These are phyloP conservation scores for Botrytis hyacinthi DNA, from an alignment of 2,329 filamentous ascomycete species.

Conservation along the genomic window DNA sequence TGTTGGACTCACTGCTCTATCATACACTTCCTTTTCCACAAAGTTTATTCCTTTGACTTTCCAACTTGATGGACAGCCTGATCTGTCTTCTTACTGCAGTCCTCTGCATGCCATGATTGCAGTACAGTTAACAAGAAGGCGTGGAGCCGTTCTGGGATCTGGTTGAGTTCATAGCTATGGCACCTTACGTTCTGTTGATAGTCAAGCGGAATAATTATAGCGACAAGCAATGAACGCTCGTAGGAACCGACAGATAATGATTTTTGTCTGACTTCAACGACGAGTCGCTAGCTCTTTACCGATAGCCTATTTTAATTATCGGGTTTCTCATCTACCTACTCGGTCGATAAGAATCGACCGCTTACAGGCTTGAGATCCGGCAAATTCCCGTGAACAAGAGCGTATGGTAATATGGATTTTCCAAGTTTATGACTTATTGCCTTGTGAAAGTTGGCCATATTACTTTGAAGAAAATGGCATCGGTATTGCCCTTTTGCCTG, in stretches of 20 bases:
- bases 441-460: slow-evolving; percentile 37
- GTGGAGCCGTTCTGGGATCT: slow-evolving; percentile 34
- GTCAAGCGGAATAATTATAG: slow-evolving; percentile 54
- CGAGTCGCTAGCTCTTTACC: not conserved
- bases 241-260: slow-evolving; percentile 54
- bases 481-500: slow-evolving; percentile 52
- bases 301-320: not conserved
- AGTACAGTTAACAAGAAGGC: slow-evolving; percentile 37
- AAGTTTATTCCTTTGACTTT: slow-evolving; percentile 42
- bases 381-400: slow-evolving; percentile 48
- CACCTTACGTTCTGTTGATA: slow-evolving; percentile 42
- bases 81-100: slow-evolving; percentile 48
- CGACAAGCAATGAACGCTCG: slow-evolving; percentile 50
- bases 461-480: slow-evolving; percentile 54
- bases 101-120: slow-evolving; percentile 43
- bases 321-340: slow-evolving; percentile 53
- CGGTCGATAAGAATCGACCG: slow-evolving; percentile 62
- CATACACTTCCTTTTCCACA: not conserved
- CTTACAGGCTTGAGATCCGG: slow-evolving; percentile 59
- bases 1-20: not conserved
- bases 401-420: slow-evolving; percentile 59
- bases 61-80: slow-evolving; percentile 48
- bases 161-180: slow-evolving; percentile 39
- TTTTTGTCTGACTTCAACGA: slow-evolving; percentile 57
- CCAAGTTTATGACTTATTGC: slow-evolving; percentile 55